Conservation (phyloP, 1,139 yeast species). For the Geotrichum siamense region DNA sequence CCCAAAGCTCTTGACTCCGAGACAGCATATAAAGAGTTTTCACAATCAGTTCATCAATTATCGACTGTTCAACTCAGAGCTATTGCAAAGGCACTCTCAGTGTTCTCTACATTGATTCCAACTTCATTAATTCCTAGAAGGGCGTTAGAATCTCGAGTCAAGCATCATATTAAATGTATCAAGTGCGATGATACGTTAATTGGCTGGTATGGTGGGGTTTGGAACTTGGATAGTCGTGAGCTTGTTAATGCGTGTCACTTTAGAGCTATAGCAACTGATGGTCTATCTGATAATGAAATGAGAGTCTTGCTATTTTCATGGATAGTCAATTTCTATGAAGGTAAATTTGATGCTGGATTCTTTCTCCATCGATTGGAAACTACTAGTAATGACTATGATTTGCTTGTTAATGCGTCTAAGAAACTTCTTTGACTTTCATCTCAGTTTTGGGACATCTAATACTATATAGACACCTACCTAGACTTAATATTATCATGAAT, state of each 20-base stretch:
- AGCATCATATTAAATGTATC: constrained; percentile 23
- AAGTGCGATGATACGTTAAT: constrained; percentile 29
- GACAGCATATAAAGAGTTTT: constrained; percentile 3
- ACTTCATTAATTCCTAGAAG: constrained; percentile 7
- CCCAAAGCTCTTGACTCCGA: constrained; percentile 7
- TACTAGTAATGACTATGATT: neutral
- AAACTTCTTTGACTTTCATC: too few species aligned
- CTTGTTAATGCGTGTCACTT: constrained; percentile 28
- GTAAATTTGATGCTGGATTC: constrained; percentile 25
- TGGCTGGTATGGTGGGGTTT: constrained; percentile 30
- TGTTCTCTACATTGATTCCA: constrained; percentile 12
- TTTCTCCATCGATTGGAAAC: constrained; percentile 15
- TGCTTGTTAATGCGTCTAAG: constrained; percentile 5
- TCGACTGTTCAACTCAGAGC: constrained; percentile 3
- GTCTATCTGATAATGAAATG: constrained; percentile 15
- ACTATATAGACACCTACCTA: too few species aligned
- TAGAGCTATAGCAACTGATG: constrained; percentile 25
- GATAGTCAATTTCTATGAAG: constrained; percentile 23
- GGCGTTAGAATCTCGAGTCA: constrained; percentile 16
- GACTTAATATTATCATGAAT: too few species aligned
- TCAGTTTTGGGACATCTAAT: too few species aligned
- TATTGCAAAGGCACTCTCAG: constrained; percentile 3
- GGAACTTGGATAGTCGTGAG: constrained; percentile 26
- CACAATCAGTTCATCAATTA: constrained; percentile 9
- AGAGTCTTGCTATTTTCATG: constrained; percentile 21